Evolutionary conservation across 2,329 filamentous ascomycete species (phyloP).

Genomic region (Microsporum audouinii): DNA sequence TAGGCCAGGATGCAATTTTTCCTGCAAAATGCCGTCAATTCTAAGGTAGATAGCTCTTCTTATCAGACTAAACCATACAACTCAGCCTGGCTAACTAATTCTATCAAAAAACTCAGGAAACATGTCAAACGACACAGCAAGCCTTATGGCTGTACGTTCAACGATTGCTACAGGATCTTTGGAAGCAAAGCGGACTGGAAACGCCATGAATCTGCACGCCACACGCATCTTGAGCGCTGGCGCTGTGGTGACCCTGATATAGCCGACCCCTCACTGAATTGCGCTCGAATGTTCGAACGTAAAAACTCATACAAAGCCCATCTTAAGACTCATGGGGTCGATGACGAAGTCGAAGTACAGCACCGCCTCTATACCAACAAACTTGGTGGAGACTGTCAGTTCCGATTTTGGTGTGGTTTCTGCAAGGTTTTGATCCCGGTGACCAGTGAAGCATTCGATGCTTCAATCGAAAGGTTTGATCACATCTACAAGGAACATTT

Average conservation of each 20-base stretch:
- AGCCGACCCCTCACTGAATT: constrained; percentile 29
- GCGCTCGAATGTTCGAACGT: constrained; percentile 49
- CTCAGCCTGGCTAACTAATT: background rate
- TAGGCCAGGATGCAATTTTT: background rate
- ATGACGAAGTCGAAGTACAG: constrained; percentile 23
- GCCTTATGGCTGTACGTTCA: constrained; percentile 72
- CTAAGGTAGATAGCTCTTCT: background rate
- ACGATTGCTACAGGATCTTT: constrained; percentile 58
- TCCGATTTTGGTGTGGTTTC: constrained; percentile 79
- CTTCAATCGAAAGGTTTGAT: constrained; percentile 52
- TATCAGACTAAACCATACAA: constrained; percentile 15
- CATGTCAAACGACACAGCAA: constrained; percentile 70
- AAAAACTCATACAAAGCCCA: constrained; percentile 52
- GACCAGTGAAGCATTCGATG: constrained; percentile 39
- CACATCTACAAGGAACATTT: constrained; percentile 58
- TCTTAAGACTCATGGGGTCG: constrained; percentile 41
- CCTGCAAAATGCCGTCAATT: background rate
- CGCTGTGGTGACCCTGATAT: constrained; percentile 46
- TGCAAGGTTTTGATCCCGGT: constrained; percentile 50
- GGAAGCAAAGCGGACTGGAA: constrained; percentile 96
- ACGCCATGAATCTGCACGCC: constrained; percentile 72
- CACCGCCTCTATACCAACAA: constrained; percentile 41
- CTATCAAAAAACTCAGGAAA: constrained; percentile 47
- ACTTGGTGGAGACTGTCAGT: constrained; percentile 53
- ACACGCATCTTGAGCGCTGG: constrained; percentile 61